Base-by-base conservation (phyloP, 306 rosid species). In the Acacia acuminata region DNA sequence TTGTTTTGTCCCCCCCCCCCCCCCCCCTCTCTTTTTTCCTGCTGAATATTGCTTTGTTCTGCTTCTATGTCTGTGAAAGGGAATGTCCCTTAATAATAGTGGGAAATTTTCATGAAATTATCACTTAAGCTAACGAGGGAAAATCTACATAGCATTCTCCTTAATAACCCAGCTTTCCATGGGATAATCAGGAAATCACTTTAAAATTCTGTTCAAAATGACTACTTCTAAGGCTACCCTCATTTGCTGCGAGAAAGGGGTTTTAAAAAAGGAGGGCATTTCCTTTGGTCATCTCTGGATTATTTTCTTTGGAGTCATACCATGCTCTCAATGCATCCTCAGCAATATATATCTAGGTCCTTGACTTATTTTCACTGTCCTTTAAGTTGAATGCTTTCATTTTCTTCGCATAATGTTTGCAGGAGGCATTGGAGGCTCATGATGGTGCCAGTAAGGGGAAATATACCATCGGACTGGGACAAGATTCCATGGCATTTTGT, bases 371-470 rank as follows among this genome's bases (percentile, higher is more conserved):
- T n/a, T 76, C 71, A 40, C 43, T 58, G 45, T 30, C 63, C 65
- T 60, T 73, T 77, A 68, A 38, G 64, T 75, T 63, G 71, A 77
- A 82, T 55, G 50, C 42, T 67, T 83, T 73, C 43, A 38, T 27
- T 19, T 60, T 74, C 55, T 87, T 66, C 65, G 15, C 60, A 64
- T 79, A 16, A 16, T 70, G 20, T 20, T 77, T 76, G 69, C 80
- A 94, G 98, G 99, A 94, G 88, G 93, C 90, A 73, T 83, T 94
- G 93, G 99, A 96, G 90, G 94, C 92, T 81, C 97, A 96, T 82
- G 99, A 96, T 87, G 97, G 99, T 66, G 98, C 89, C 5, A 96
- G 98, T 82, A 96, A 91, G 81, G 99, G 99, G 85, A 96, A 96
- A 65, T 94, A 96, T 85, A 94, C 99, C 5, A 96, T 96, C 27